A percentile compares a stretch with the other conserved stretches of the same genome.
phyloP scores from a whole-genome alignment of 1,139 yeast species.

The Pneumocystis oryctolagi region DNA sequence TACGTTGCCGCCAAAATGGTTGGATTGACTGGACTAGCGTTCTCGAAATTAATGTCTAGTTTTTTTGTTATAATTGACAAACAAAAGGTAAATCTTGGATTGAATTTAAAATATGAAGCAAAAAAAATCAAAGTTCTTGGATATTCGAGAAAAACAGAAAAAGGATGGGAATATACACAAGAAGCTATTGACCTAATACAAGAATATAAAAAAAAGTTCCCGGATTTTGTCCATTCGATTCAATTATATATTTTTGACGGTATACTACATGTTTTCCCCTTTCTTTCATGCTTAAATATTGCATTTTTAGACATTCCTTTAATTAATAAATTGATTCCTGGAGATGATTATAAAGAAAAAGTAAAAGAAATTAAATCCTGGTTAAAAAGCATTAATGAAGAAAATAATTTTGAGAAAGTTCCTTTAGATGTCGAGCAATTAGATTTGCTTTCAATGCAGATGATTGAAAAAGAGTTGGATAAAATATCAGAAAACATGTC shows the following conservation, averaged over 20 bases:
- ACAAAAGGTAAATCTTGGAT: constrained; percentile 58
- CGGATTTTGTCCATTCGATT: constrained; percentile 40
- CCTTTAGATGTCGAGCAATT: constrained; percentile 69
- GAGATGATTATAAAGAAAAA: constrained; percentile 7
- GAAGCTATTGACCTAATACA: constrained; percentile 54
- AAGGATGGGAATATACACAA: constrained; percentile 73
- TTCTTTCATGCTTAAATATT: constrained; percentile 11
- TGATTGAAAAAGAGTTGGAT: constrained; percentile 53
- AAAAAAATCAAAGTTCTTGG: constrained; percentile 76
- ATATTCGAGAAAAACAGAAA: constrained; percentile 51
- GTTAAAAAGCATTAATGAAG: constrained; percentile 39
- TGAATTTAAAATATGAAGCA: constrained; percentile 70
- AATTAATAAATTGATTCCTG: constrained; percentile 4
- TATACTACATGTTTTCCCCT: not conserved
- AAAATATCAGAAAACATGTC: constrained; percentile 32
- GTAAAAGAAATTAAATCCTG: constrained; percentile 25
- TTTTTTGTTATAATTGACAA: constrained; percentile 40
- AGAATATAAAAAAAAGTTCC: constrained; percentile 48
- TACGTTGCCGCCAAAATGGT: constrained; percentile 49
- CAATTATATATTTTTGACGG: constrained; percentile 13
- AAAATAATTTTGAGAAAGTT: constrained; percentile 39
- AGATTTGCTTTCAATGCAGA: constrained; percentile 47
- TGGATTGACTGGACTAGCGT: constrained; percentile 44
- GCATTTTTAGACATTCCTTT: constrained; percentile 25
- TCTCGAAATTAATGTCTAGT: constrained; percentile 66